These are phyloP conservation scores for Chlorella sp. DNA, from an alignment of 139 green algal species.

Conservation along the genomic window DNA sequence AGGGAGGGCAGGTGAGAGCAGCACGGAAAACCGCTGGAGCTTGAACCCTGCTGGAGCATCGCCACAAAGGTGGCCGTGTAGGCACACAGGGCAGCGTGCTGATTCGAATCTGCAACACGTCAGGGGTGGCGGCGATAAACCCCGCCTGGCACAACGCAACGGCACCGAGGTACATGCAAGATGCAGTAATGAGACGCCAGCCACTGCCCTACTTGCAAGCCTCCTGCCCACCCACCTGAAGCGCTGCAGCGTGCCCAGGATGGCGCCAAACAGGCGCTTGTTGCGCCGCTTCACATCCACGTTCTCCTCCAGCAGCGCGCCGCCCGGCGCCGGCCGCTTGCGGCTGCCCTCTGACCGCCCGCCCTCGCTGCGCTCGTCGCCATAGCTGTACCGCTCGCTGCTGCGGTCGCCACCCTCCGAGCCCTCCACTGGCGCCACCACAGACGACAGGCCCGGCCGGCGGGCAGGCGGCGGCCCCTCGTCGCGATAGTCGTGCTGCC, in stretches of 20 bases:
- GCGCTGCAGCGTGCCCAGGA: conserved; percentile 70
- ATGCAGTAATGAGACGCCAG: not conserved
- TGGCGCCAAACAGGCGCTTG: conserved; percentile 67
- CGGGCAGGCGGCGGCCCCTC: not conserved
- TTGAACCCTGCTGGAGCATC: too few relatives aligned
- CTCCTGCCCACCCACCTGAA: conserved; percentile 61
- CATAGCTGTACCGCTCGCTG: not conserved
- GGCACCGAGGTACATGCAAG: not conserved
- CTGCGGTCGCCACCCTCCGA: not conserved
- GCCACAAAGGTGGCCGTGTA: too few relatives aligned
- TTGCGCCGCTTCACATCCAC: conserved; percentile 57
- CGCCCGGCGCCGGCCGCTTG: conserved; percentile 16
- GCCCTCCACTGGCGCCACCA: not conserved
- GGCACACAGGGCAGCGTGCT: too few relatives aligned
- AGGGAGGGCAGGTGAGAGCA: too few relatives aligned
- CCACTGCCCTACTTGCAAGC: too few relatives aligned
- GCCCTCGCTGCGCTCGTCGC: too few relatives aligned
- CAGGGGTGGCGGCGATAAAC: too few relatives aligned
- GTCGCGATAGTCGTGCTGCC: not conserved
- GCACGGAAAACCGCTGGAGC: too few relatives aligned
- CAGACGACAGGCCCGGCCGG: not conserved
- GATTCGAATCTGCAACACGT: too few relatives aligned
- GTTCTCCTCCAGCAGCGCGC: conserved; percentile 39
- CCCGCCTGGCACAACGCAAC: too few relatives aligned
- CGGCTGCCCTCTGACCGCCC: not conserved